Conservation (phyloP, 2,329 filamentous ascomycete genomes). For the Aureobasidium sp. region DNA sequence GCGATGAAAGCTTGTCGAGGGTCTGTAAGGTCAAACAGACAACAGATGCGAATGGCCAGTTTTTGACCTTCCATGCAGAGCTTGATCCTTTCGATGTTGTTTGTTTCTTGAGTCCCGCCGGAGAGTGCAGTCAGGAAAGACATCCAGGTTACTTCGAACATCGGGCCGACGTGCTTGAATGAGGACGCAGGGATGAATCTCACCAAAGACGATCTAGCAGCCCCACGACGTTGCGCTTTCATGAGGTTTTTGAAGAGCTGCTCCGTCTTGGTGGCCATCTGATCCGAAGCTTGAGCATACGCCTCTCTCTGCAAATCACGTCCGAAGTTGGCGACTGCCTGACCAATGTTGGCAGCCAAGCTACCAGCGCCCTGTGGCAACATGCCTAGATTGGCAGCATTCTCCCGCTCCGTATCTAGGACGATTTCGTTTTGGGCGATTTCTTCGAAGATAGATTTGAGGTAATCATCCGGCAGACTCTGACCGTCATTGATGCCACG, state of each 20-base stretch:
- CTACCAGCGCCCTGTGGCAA: conserved; percentile 53
- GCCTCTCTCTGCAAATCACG: conserved; percentile 87
- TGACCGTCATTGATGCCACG: conserved; percentile 94
- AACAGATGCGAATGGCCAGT: conserved; percentile 85
- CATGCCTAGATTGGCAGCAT: conserved; percentile 69
- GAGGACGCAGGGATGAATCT: conserved; percentile 88
- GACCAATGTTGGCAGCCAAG: conserved; percentile 73
- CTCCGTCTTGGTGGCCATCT: conserved; percentile 72
- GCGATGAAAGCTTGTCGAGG: conserved; percentile 91
- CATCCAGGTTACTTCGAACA: conserved; percentile 99
- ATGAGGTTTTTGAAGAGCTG: conserved; percentile 92
- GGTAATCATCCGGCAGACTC: conserved; percentile 86
- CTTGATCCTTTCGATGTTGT: conserved; percentile 85
- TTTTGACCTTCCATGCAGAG: conserved; percentile 94
- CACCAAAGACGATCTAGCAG: conserved; percentile 52
- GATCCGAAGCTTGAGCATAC: conserved; percentile 88
- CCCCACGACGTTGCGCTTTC: conserved; percentile 75
- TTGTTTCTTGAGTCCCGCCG: conserved; percentile 83
- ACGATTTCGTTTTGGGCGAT: conserved; percentile 90
- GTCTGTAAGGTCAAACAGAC: conserved; percentile 87
- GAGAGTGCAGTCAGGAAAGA: conserved; percentile 93
- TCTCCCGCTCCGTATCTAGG: conserved; percentile 81
- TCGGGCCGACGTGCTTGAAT: conserved; percentile 88
- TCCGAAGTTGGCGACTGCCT: conserved; percentile 84
- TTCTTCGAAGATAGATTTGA: conserved; percentile 82